Evolutionary conservation across 768 basidiomycete genomes (phyloP).

Genomic region (Mrakia gelida): DNA sequence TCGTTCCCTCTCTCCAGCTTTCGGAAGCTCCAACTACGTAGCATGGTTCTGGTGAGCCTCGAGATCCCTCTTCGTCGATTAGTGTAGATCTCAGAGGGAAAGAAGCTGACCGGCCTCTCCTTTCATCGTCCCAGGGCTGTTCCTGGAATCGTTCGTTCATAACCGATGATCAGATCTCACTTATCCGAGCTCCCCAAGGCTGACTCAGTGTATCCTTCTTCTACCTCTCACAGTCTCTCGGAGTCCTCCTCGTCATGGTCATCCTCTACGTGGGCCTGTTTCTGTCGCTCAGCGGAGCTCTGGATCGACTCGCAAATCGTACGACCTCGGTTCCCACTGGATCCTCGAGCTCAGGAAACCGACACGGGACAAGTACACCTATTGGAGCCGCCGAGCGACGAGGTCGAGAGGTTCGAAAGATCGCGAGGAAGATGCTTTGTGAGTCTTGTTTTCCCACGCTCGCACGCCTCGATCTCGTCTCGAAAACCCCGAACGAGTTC

Average conservation of each 20-base stretch:
- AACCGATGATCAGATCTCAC: neutral
- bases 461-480: no score
- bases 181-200: neutral
- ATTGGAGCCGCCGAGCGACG: neutral
- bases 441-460: neutral
- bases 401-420: neutral
- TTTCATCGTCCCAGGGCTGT: neutral
- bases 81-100: no score
- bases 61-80: neutral
- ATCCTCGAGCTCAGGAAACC: neutral
- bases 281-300: neutral
- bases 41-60: conserved; percentile 1
- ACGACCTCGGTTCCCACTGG: neutral
- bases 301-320: neutral
- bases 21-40: neutral
- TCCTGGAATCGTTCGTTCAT: neutral
- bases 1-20: neutral
- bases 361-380: neutral
- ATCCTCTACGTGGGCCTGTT: neutral
- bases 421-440: conserved; percentile 11
- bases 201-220: neutral
- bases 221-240: neutral
- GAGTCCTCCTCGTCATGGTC: neutral
- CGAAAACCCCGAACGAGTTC: neutral
- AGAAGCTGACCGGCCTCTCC: neutral